phyloP scores from a whole-genome alignment of 192 early-diverging fungal species.

The Mortierella antarctica region DNA sequence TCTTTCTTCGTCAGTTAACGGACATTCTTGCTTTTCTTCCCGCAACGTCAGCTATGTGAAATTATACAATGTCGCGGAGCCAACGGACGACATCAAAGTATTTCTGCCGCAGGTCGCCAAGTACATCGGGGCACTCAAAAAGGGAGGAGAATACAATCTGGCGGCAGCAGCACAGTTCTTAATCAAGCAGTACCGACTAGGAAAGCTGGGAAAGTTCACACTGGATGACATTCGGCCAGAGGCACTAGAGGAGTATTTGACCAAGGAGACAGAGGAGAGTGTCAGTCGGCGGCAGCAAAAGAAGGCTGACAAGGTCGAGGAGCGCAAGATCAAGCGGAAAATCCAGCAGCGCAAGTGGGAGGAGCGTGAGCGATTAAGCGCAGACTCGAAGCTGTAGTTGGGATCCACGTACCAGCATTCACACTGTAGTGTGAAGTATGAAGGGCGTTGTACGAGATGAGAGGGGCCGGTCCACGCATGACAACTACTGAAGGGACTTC shows the following conservation, averaged over 20 bases:
- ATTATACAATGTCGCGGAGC: slow-evolving; percentile 65
- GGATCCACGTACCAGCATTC: background rate
- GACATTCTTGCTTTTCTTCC: background rate
- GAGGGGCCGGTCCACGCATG: no score
- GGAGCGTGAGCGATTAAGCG: slow-evolving; percentile 12
- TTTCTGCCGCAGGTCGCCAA: slow-evolving; percentile 72
- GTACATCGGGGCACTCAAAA: slow-evolving; percentile 74
- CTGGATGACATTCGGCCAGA: slow-evolving; percentile 80
- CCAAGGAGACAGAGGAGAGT: slow-evolving; percentile 12
- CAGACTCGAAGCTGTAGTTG: slow-evolving; percentile 11
- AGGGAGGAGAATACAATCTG: slow-evolving; percentile 72
- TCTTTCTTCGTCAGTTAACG: background rate
- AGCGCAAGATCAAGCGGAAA: slow-evolving; percentile 45
- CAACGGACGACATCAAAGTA: slow-evolving; percentile 78
- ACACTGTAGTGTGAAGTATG: no score
- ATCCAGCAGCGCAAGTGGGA: slow-evolving; percentile 27
- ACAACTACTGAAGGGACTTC: no score
- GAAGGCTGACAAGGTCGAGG: slow-evolving; percentile 59
- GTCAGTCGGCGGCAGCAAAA: slow-evolving; percentile 60
- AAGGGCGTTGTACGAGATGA: no score
- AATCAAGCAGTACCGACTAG: slow-evolving; percentile 84
- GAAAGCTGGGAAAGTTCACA: slow-evolving; percentile 81
- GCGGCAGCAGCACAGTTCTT: slow-evolving; percentile 77
- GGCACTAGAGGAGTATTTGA: slow-evolving; percentile 64
- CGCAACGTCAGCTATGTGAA: slow-evolving; percentile 57